These are phyloP conservation scores for Scenedesmus sp. DNA, from an alignment of 163 green algal genomes.

Conservation along the genomic window DNA sequence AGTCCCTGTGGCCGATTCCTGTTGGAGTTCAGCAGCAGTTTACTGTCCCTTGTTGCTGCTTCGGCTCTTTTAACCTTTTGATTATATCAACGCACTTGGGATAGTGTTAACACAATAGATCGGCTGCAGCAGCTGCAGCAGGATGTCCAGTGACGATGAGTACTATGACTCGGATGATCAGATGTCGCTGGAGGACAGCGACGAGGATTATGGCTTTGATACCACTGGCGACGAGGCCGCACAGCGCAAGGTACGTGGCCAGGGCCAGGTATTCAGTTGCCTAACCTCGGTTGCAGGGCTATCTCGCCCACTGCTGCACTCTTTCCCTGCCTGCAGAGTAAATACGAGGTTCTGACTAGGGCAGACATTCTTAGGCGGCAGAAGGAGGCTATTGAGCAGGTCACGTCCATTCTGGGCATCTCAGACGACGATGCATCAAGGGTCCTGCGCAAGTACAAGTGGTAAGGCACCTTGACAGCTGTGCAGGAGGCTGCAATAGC, in stretches of 20 bases:
- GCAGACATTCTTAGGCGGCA: slow-evolving; percentile 68
- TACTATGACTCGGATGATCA: slow-evolving; percentile 28
- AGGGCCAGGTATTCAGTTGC: not conserved
- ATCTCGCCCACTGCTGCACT: not conserved
- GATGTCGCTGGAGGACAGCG: slow-evolving; percentile 28
- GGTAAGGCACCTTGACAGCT: slow-evolving; percentile 60
- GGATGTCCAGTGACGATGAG: slow-evolving; percentile 33
- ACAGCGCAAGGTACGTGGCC: slow-evolving; percentile 25
- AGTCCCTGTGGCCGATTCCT: not conserved
- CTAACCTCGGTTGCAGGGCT: not conserved
- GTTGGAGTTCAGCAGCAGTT: not conserved
- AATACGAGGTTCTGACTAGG: slow-evolving; percentile 71
- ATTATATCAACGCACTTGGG: not conserved
- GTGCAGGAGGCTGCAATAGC: not conserved
- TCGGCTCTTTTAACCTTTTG: no score
- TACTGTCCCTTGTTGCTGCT: not conserved
- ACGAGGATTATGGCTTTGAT: slow-evolving; percentile 65
- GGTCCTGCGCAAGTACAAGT: slow-evolving; percentile 85
- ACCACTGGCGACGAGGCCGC: slow-evolving; percentile 16
- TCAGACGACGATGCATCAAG: slow-evolving; percentile 73
- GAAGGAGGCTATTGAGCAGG: slow-evolving; percentile 60
- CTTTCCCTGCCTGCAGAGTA: slow-evolving; percentile 54
- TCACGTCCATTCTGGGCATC: slow-evolving; percentile 75
- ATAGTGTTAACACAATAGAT: not conserved
- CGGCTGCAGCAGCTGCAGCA: slow-evolving; percentile 10